Conservation (phyloP, 2,329 filamentous ascomycete species). For the Curvularia lunata region DNA sequence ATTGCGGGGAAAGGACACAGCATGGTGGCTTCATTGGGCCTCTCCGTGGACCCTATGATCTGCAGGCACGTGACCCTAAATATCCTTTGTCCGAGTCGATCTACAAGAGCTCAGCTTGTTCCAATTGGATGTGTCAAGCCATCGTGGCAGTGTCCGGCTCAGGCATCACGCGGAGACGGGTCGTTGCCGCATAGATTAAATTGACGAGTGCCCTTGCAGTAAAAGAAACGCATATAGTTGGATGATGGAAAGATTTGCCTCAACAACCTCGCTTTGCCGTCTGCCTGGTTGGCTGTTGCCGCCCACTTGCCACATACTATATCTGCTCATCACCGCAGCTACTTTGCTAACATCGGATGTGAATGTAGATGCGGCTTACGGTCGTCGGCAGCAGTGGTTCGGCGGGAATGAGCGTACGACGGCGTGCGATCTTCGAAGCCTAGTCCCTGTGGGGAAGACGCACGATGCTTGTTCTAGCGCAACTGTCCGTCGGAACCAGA, state of each 20-base stretch:
- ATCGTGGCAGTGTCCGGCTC: slow-evolving; percentile 7
- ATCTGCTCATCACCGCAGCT: slow-evolving; percentile 8
- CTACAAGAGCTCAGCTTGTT: slow-evolving; percentile 3
- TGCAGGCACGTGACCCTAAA: slow-evolving; percentile 2
- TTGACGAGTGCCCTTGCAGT: neutral
- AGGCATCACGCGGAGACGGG: neutral
- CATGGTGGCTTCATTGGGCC: neutral
- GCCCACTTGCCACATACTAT: slow-evolving; percentile 1
- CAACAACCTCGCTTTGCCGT: slow-evolving; percentile 8
- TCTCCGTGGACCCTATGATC: slow-evolving; percentile 2
- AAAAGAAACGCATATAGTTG: neutral
- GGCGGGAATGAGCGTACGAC: slow-evolving; percentile 13
- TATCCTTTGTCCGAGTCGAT: slow-evolving; percentile 8
- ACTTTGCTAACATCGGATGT: slow-evolving; percentile 5
- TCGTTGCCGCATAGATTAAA: slow-evolving; percentile 1
- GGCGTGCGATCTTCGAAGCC: slow-evolving; percentile 14
- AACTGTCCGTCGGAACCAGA: slow-evolving; percentile 3
- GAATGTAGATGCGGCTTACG: slow-evolving; percentile 7
- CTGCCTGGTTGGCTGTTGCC: neutral
- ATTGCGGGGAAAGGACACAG: neutral
- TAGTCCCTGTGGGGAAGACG: slow-evolving; percentile 11
- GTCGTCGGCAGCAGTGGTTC: slow-evolving; percentile 1
- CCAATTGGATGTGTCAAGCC: neutral
- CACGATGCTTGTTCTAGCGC: slow-evolving; percentile 9
- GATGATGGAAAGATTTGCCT: neutral